phyloP scores from a whole-genome alignment of 2,329 filamentous ascomycete species.

The Aspergillus neotritici region DNA sequence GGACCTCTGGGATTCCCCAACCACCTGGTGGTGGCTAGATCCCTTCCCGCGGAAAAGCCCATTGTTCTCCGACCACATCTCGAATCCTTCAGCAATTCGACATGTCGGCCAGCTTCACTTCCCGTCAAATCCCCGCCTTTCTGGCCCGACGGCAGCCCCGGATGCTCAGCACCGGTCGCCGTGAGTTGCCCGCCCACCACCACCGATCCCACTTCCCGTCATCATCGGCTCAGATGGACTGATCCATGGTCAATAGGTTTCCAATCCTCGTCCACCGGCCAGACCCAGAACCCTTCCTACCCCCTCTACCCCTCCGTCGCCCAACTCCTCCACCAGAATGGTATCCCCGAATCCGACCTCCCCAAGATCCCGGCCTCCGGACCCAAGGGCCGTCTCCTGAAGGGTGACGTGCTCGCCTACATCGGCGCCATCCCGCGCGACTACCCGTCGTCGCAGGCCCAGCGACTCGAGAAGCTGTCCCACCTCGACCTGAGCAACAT shows the following conservation, averaged over 20 bases:
- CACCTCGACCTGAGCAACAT: conserved; percentile 95
- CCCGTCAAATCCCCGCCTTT: conserved; percentile 29
- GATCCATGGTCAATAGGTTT: conserved; percentile 22
- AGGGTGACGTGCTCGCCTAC: conserved; percentile 91
- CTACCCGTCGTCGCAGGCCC: conserved; percentile 65
- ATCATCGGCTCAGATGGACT: conserved; percentile 6
- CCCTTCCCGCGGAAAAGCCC: too few relatives aligned
- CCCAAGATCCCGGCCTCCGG: conserved; percentile 81
- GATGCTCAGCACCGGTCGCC: conserved; percentile 25
- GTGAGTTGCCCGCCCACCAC: conserved; percentile 25
- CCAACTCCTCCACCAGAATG: conserved; percentile 72
- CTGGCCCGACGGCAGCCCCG: conserved; percentile 32
- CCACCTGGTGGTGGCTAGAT: too few relatives aligned
- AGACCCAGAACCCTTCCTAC: conserved; percentile 41
- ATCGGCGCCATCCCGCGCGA: conserved; percentile 69
- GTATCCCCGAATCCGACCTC: conserved; percentile 67
- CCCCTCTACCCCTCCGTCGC: conserved; percentile 68
- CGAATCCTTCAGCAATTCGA: conserved; percentile 6
- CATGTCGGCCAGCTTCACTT: conserved; percentile 33
- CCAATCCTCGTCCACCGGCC: conserved; percentile 29
- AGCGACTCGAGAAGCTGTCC: conserved; percentile 65
- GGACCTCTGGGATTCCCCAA: not conserved
- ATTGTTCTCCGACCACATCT: conserved; percentile 2
- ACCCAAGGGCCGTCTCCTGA: conserved; percentile 80
- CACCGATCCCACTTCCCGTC: not conserved